These are phyloP conservation scores for Aspergillus heteromorphus DNA, from an alignment of 495 filamentous ascomycete genomes.

Conservation along the genomic window DNA sequence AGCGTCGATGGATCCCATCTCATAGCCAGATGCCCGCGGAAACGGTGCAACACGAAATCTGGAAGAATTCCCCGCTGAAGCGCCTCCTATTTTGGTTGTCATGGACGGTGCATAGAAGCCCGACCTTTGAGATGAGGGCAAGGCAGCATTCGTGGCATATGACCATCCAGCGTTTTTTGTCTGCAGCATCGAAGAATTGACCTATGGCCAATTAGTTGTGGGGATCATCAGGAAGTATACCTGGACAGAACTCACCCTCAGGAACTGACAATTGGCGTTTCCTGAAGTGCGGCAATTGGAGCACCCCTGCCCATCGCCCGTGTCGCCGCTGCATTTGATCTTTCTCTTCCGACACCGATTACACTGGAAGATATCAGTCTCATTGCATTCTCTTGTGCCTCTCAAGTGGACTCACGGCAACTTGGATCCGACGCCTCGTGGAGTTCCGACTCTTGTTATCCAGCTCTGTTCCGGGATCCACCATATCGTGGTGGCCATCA, in stretches of 20 bases:
- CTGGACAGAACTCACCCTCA: constrained; percentile 51
- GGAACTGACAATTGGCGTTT: constrained; percentile 65
- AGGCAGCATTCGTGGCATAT: constrained; percentile 20
- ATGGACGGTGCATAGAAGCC: constrained; percentile 18
- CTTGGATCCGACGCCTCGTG: constrained; percentile 52
- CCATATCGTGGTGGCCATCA: constrained; percentile 22
- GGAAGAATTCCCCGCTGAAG: constrained; percentile 15
- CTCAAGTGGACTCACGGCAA: constrained; percentile 56
- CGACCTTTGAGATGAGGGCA: constrained; percentile 15
- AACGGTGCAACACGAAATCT: constrained; percentile 16
- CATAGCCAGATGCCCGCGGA: constrained; percentile 23
- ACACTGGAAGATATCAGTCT: constrained; percentile 53
- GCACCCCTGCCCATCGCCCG: constrained; percentile 68
- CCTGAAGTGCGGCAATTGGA: constrained; percentile 75
- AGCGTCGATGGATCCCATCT: constrained; percentile 17
- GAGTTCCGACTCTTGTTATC: constrained; percentile 32
- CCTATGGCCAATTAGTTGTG: constrained; percentile 13
- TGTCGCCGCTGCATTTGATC: constrained; percentile 92
- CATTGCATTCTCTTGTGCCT: neutral
- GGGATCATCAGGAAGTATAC: neutral
- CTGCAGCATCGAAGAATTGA: constrained; percentile 23
- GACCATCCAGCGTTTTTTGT: constrained; percentile 25
- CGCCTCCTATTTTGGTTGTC: constrained; percentile 11
- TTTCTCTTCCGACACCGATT: constrained; percentile 87
- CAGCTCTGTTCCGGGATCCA: constrained; percentile 20